Base-by-base conservation (phyloP, 2,329 filamentous ascomycete species). In the Calonectria hongkongensis region DNA sequence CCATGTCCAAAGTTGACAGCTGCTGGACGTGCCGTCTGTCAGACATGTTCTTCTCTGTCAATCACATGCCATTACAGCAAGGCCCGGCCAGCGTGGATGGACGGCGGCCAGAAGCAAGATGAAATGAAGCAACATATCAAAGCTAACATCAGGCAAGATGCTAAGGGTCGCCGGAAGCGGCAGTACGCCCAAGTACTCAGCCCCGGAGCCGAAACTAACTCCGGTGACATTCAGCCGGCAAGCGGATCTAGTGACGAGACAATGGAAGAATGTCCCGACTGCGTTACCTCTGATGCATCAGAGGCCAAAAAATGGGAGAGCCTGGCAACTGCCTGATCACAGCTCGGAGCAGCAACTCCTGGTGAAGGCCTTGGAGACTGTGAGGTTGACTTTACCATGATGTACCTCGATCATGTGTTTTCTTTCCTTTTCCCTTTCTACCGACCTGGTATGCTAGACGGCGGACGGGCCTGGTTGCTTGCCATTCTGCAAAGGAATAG, bases 341-440 rank as follows among this genome's bases (percentile, higher is more conserved):
- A 33, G 1, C 8, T 75, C 13, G 27, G 62, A 0, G 50, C 56
- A 33, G 65, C 65, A 6, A 48, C 68, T 4, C 54, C 54, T 15
- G 15, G 13, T 3, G n/a, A 39, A 15, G 54, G n/a, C n/a, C 54
- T 58, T 21, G 54, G 25, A 10, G 51, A 58, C 4, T 58, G 54
- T 21, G 73, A 75, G 33, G 9, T 75, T 0, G 73, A 71, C 0
- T 70, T 73, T 1, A 15, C 73, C 7, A 70, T 39, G 15, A 13
- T 63, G 6, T 85, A 84, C 68, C 74, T 85, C 2, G 81, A 84
- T 33, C 78, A 78, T 16, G 77, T 85, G 2, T 85, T 91, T 63
- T 89, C 89, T 0, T 88, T 90, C 64, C 80, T 90, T 0, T 90
- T 88, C 74, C 89, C 90, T 0, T 89, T 90, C 75, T 91, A 91